phyloP scores from a whole-genome alignment of 108 stramenopile species.

The Nitzschia sp. region DNA sequence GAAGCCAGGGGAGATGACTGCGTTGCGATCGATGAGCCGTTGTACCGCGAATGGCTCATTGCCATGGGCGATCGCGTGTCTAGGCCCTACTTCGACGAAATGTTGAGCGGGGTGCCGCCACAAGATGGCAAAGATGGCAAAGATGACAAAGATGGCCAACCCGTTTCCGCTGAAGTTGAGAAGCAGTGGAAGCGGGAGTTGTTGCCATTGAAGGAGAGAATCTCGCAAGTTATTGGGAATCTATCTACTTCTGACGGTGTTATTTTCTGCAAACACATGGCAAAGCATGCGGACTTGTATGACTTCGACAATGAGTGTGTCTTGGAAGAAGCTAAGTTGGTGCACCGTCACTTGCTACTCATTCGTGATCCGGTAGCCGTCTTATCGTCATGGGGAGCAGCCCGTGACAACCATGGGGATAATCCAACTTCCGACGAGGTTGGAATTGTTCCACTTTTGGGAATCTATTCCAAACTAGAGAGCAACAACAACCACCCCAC shows the following conservation, averaged over 20 bases:
- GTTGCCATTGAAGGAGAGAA: conserved; percentile 51
- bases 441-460: conserved; percentile 69
- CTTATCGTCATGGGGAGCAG: conserved; percentile 63
- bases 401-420: conserved; percentile 58
- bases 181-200: conserved; percentile 55
- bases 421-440: conserved; percentile 74
- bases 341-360: conserved; percentile 68
- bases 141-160: neutral
- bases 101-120: conserved; percentile 58
- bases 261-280: conserved; percentile 92
- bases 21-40: conserved; percentile 84
- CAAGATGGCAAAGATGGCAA: conserved; percentile 24
- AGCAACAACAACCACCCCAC: conserved; percentile 25
- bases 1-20: conserved; percentile 66
- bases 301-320: conserved; percentile 63
- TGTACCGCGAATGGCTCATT: conserved; percentile 66
- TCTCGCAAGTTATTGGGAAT: conserved; percentile 48
- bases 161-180: conserved; percentile 17
- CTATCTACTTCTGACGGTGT: conserved; percentile 37
- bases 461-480: conserved; percentile 66
- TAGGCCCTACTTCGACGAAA: conserved; percentile 62
- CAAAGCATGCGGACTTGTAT: conserved; percentile 72
- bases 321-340: conserved; percentile 33
- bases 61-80: conserved; percentile 51
- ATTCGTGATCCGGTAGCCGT: conserved; percentile 69